Evolutionary conservation across 1,284 basidiomycete species (phyloP).

Genomic region (Nidula niveotomentosa): DNA sequence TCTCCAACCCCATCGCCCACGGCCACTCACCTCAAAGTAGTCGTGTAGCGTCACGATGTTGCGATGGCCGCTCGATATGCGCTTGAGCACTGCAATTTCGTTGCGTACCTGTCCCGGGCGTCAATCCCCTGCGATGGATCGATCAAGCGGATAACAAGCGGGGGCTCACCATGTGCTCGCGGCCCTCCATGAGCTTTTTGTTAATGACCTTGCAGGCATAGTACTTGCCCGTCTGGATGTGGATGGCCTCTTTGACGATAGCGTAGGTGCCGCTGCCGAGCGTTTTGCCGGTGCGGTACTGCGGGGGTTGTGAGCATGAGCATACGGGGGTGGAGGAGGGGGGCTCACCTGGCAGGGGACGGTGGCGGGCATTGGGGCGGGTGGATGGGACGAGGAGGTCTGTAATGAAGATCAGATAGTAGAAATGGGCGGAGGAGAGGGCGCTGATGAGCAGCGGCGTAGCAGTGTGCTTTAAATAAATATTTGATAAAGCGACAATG

Average conservation of each 20-base stretch:
- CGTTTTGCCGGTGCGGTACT: constrained; percentile 94
- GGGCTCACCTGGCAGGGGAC: constrained; percentile 33
- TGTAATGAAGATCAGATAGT: not conserved
- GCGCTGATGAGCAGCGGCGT: not conserved
- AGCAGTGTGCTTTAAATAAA: not conserved
- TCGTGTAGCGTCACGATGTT: constrained; percentile 94
- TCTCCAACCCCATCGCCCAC: too few relatives aligned
- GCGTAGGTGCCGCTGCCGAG: constrained; percentile 92
- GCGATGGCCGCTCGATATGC: constrained; percentile 86
- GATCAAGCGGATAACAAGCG: not conserved
- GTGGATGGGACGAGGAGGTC: constrained; percentile 6
- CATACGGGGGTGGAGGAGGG: not conserved
- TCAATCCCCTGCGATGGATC: not conserved
- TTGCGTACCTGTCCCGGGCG: constrained; percentile 76
- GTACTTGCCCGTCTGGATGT: constrained; percentile 86
- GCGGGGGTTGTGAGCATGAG: constrained; percentile 4
- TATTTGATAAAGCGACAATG: not conserved
- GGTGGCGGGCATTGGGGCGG: constrained; percentile 22
- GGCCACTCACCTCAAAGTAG: constrained; percentile 86
- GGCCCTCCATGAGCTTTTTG: constrained; percentile 97
- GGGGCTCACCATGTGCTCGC: constrained; percentile 79
- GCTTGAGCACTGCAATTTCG: constrained; percentile 95
- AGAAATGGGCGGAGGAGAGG: not conserved
- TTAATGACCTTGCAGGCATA: constrained; percentile 96
- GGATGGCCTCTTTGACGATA: constrained; percentile 94